These are phyloP conservation scores for Russula lepida DNA, from an alignment of 768 basidiomycete genomes.

Conservation along the genomic window DNA sequence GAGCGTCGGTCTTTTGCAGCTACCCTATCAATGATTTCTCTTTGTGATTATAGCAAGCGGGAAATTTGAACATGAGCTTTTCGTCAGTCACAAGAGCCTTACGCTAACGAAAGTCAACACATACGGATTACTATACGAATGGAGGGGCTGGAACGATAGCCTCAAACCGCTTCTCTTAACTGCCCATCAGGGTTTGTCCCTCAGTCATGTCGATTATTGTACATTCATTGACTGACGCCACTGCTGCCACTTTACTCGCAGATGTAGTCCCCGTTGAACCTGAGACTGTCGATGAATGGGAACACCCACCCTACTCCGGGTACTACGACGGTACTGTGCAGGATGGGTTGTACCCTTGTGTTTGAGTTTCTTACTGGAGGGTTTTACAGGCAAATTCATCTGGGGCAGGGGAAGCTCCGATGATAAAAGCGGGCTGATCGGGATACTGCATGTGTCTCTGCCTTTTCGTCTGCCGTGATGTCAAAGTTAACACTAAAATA, in stretches of 20 bases:
- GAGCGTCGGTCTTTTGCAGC: no score
- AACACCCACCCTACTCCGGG: constrained; percentile 56
- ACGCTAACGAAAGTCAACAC: constrained; percentile 51
- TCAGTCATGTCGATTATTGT: constrained; percentile 23
- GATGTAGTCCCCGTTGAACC: constrained; percentile 65
- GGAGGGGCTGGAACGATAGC: constrained; percentile 42
- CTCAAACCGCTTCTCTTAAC: constrained; percentile 49
- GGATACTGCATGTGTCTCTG: constrained; percentile 24
- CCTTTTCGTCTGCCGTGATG: not conserved
- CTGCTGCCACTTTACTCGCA: constrained; percentile 19
- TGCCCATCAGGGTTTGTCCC: constrained; percentile 41
- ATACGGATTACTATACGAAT: constrained; percentile 51
- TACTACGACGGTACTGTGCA: constrained; percentile 40
- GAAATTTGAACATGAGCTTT: not conserved
- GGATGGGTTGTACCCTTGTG: not conserved
- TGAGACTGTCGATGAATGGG: constrained; percentile 50
- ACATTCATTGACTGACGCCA: not conserved
- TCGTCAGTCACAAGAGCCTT: constrained; percentile 39
- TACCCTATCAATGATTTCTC: no score
- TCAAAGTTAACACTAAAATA: constrained; percentile 1
- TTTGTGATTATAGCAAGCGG: not conserved
- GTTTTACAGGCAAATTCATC: constrained; percentile 23
- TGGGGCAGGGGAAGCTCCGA: constrained; percentile 33
- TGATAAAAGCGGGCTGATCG: constrained; percentile 31
- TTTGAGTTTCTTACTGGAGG: not conserved